A percentile compares a stretch with the other conserved stretches of the same genome.
phyloP scores from a whole-genome alignment of 192 early-diverging fungal species.

The Backusella australiensis region DNA sequence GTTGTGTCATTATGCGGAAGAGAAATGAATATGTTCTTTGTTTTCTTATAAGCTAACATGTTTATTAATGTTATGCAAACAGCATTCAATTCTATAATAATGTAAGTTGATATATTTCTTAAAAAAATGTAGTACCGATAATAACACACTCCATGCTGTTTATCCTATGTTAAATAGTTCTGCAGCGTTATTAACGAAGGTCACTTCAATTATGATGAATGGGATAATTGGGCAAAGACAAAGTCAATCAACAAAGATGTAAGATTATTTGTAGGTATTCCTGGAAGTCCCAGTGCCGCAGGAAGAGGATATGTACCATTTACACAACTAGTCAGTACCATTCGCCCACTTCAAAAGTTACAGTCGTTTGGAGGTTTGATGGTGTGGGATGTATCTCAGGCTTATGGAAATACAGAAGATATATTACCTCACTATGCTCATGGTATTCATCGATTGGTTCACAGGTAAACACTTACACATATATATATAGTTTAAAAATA shows the following conservation, averaged over 20 bases:
- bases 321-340: slow-evolving; percentile 42
- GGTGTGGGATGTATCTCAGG: slow-evolving; percentile 33
- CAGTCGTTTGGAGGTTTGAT: slow-evolving; percentile 33
- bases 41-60: neutral
- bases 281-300: slow-evolving; percentile 56
- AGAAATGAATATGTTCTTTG: neutral
- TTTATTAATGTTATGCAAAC: neutral
- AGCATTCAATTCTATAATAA: slow-evolving; percentile 81
- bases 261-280: slow-evolving; percentile 61
- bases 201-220: slow-evolving; percentile 69
- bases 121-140: neutral
- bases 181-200: slow-evolving; percentile 47
- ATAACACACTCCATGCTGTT: neutral
- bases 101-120: neutral
- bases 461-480: neutral
- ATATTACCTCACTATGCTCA: slow-evolving; percentile 27
- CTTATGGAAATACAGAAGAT: slow-evolving; percentile 22
- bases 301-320: slow-evolving; percentile 54
- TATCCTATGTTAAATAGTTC: slow-evolving; percentile 31
- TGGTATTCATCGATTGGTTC: slow-evolving; percentile 21
- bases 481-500: neutral
- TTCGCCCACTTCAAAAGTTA: slow-evolving; percentile 40
- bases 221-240: slow-evolving; percentile 65
- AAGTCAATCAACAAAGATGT: slow-evolving; percentile 61
- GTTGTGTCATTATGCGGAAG: neutral